Conservation (phyloP, 2,329 filamentous ascomycete species). For the Aspergillus candidus region DNA sequence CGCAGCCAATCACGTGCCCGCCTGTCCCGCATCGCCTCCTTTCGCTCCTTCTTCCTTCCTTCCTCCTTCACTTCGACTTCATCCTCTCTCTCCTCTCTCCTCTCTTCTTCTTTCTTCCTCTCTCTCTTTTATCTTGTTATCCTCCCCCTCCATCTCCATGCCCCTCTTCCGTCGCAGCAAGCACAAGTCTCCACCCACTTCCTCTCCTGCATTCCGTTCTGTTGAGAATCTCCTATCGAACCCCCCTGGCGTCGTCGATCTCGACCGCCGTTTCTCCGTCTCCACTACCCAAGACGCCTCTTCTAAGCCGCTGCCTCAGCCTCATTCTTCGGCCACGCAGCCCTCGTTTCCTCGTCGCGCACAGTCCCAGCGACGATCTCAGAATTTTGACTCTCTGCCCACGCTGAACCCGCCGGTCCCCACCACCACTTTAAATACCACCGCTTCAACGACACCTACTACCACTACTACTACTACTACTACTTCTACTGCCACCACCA, state of each 20-base stretch:
- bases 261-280: conserved; percentile 10
- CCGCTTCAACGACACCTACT: conserved; percentile 2
- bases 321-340: conserved; percentile 1
- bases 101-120: conserved; percentile 2
- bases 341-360: too few relatives aligned
- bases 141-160: conserved; percentile 11
- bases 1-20: conserved; percentile 1
- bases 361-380: too few relatives aligned
- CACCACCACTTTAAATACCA: conserved; percentile 5
- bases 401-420: conserved; percentile 2
- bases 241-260: conserved; percentile 1
- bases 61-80: neutral
- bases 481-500: conserved; percentile 10
- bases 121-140: neutral
- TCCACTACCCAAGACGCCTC: conserved; percentile 5
- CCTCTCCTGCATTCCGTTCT: conserved; percentile 14
- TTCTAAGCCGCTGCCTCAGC: neutral
- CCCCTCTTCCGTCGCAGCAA: conserved; percentile 19
- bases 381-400: neutral
- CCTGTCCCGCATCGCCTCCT: neutral
- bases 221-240: conserved; percentile 14
- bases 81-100: conserved; percentile 1
- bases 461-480: conserved; percentile 5
- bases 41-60: neutral
- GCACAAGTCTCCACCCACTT: conserved; percentile 13